Evolutionary conservation across 192 early-diverging fungal genomes (phyloP).

Genomic region (Dissophora ornata): DNA sequence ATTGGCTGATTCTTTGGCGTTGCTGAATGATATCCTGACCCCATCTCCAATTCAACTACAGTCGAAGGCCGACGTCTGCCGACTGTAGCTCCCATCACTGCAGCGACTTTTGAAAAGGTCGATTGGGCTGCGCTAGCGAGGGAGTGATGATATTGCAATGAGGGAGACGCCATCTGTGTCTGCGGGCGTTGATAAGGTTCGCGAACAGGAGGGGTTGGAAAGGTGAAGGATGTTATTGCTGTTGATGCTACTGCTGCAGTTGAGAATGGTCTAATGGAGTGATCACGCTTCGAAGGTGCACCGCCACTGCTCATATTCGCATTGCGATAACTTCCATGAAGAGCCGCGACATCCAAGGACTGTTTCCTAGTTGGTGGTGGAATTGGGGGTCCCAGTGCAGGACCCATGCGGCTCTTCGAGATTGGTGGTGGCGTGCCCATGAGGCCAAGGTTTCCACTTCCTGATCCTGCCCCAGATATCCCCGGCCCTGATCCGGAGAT

Average conservation of each 20-base stretch:
- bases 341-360: slow-evolving; percentile 13
- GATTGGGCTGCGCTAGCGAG: slow-evolving; percentile 5
- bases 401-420: slow-evolving; percentile 20
- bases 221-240: no score
- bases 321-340: slow-evolving; percentile 7
- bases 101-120: slow-evolving; percentile 34
- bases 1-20: not conserved
- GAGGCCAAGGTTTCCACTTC: not conserved
- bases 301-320: no score
- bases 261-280: no score
- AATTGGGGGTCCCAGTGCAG: not conserved
- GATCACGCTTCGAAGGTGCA: no score
- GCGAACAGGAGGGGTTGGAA: no score
- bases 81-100: slow-evolving; percentile 31
- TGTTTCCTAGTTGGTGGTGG: slow-evolving; percentile 18
- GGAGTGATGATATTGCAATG: slow-evolving; percentile 11
- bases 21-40: not conserved
- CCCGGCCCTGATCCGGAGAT: not conserved
- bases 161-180: no score
- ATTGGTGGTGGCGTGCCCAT: slow-evolving; percentile 25
- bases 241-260: no score
- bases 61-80: slow-evolving; percentile 29
- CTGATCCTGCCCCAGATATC: no score
- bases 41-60: not conserved
- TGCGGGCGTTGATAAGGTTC: no score